Base-by-base conservation (phyloP, 2,329 filamentous ascomycete species). In the Lizonia empirigonia region DNA sequence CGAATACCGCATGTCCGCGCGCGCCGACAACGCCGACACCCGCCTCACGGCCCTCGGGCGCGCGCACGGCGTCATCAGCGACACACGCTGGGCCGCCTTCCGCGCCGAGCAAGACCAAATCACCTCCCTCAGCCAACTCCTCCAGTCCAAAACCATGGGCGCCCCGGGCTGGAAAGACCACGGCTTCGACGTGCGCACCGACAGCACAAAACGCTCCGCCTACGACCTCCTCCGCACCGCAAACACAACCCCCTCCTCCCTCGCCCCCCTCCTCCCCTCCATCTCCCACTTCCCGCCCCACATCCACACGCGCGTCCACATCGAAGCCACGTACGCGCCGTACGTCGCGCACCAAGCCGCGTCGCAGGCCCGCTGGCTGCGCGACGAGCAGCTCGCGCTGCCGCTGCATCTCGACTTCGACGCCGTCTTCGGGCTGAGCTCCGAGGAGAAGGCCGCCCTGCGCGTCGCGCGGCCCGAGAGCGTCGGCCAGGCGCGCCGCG, bases 11-110 rank as follows among this genome's bases (percentile, higher is more conserved):
- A 92, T 99, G 82, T 90, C 88, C 34, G 85, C 91, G 2, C 88
- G 94, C 56, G 88, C 94, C 36, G 94, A 99, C 77, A 99, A 99
- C 69, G 94, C 94, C 27, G 94, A 99, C 74, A 74, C 88, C 5
- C 86, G 94, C 2, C 84, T 99, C 23, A 97, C 94, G 0, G 80
- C 82, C 23, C 87, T 87, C 70, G 94, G 91, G 8, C 85, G 87
- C 49, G 77, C 80, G 12, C 89, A 87, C 63, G 92, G 93, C 40
- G 83, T 94, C 15, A 85, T 99, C 2, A 79, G 85, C n/a, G 87
- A 95, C 64, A 74, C 75, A 53, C 87, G 94, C 38, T 99, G 94
- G 94, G 67, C 71, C 2, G 77, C 77, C 15, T 96, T 89, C 76
- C 75, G 74, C 7, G 81, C 86, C 44, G 85, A 89, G 40, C 82